Percentiles rank a stretch among this genome's conserved stretches.
Evolutionary conservation across 768 basidiomycete genomes (phyloP).

Genomic region (Floccularia luteovirens): DNA sequence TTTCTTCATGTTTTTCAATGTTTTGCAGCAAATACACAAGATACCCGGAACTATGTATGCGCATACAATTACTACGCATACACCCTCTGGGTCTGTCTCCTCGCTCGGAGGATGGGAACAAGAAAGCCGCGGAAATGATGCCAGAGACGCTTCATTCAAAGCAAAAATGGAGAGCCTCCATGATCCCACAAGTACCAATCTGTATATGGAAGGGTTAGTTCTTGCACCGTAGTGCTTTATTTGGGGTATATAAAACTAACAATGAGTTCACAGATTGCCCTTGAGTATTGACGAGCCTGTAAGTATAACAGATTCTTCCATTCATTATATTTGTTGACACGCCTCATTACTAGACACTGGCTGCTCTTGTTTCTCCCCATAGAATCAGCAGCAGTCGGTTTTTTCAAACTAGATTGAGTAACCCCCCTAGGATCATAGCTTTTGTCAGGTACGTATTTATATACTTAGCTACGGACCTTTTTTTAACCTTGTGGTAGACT

Average conservation of each 20-base stretch:
- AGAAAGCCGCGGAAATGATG: conserved; percentile 8
- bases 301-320: conserved; percentile 8
- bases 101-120: conserved; percentile 12
- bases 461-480: conserved; percentile 2
- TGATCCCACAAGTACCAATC: conserved; percentile 62
- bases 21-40: conserved; percentile 56
- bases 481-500: conserved; percentile 43
- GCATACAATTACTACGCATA: conserved; percentile 15
- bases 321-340: not conserved
- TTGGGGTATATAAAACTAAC: conserved; percentile 1
- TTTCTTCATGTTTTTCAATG: not conserved
- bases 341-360: conserved; percentile 37
- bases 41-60: conserved; percentile 72
- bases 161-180: conserved; percentile 70
- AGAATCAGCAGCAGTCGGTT: conserved; percentile 70
- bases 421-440: conserved; percentile 73
- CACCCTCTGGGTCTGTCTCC: conserved; percentile 11
- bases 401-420: conserved; percentile 72
- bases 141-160: conserved; percentile 50
- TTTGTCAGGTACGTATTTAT: conserved; percentile 57
- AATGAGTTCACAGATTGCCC: conserved; percentile 39
- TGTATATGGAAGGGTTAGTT: conserved; percentile 71
- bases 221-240: not conserved
- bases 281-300: conserved; percentile 63
- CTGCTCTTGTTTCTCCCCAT: conserved; percentile 61